Evolutionary conservation across 2,329 filamentous ascomycete species (phyloP).

Genomic region (Alternaria metachromatica): DNA sequence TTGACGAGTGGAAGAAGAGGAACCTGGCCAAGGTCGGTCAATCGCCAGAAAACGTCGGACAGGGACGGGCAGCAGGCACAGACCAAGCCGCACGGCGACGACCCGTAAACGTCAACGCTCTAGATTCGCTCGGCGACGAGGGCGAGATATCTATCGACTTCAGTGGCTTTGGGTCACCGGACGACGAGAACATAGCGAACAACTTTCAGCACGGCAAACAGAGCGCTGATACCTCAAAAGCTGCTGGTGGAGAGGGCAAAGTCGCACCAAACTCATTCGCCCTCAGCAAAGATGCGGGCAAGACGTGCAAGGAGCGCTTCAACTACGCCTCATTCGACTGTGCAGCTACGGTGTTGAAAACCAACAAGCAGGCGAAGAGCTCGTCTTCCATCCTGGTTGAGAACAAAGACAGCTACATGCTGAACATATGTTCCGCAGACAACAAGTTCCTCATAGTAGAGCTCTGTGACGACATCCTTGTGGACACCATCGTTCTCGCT

Average conservation of each 20-base stretch:
- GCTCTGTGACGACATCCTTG: constrained; percentile 82
- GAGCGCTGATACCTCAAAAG: constrained; percentile 19
- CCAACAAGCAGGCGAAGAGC: constrained; percentile 84
- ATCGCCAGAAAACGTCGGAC: constrained; percentile 71
- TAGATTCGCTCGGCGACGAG: constrained; percentile 85
- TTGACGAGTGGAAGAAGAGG: constrained; percentile 97
- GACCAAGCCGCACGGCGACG: constrained; percentile 58
- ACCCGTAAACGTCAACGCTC: constrained; percentile 66
- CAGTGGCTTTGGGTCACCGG: constrained; percentile 63
- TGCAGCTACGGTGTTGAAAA: constrained; percentile 90
- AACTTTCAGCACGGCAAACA: constrained; percentile 24
- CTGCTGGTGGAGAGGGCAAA: constrained; percentile 35
- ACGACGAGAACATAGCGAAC: constrained; percentile 26
- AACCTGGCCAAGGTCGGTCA: constrained; percentile 88
- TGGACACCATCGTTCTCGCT: constrained; percentile 95
- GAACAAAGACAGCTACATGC: constrained; percentile 98
- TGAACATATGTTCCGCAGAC: constrained; percentile 83
- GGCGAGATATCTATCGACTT: constrained; percentile 82
- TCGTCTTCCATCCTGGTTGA: constrained; percentile 88
- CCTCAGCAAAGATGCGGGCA: constrained; percentile 90
- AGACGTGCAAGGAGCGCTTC: constrained; percentile 96
- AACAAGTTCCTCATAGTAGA: constrained; percentile 97
- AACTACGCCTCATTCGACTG: constrained; percentile 98
- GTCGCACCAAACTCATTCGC: constrained; percentile 41
- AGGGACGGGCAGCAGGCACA: constrained; percentile 55